These are phyloP conservation scores for Suzukiozyma palmioleophila DNA, from an alignment of 1,139 yeast genomes.

Conservation along the genomic window DNA sequence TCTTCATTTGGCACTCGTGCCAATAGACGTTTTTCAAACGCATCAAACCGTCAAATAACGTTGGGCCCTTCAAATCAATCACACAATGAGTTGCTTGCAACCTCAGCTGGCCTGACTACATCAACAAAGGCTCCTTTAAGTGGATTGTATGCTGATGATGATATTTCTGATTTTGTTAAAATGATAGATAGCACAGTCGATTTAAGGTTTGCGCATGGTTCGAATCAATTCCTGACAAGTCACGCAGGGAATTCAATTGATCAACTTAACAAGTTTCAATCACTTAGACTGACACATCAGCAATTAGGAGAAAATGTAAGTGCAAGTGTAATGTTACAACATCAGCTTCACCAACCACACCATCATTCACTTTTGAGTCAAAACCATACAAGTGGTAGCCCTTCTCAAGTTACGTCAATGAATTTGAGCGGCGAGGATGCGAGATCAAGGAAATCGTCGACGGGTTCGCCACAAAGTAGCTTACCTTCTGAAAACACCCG, in stretches of 20 bases:
- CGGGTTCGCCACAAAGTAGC: slow-evolving; percentile 30
- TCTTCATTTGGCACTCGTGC: slow-evolving; percentile 56
- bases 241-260: slow-evolving; percentile 13
- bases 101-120: slow-evolving; percentile 36
- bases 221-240: slow-evolving; percentile 1
- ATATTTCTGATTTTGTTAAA: slow-evolving; percentile 73
- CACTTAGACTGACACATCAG: slow-evolving; percentile 38
- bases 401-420: background rate
- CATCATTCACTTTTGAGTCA: slow-evolving; percentile 2
- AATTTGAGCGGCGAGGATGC: slow-evolving; percentile 8
- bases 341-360: slow-evolving; percentile 5
- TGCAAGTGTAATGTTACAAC: slow-evolving; percentile 34
- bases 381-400: slow-evolving; percentile 8
- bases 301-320: slow-evolving; percentile 51
- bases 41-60: slow-evolving; percentile 30
- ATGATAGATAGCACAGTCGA: slow-evolving; percentile 70
- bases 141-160: slow-evolving; percentile 57
- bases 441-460: slow-evolving; percentile 31
- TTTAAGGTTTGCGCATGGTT: slow-evolving; percentile 28
- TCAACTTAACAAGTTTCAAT: slow-evolving; percentile 35
- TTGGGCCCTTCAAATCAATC: slow-evolving; percentile 19
- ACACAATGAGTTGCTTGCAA: slow-evolving; percentile 23
- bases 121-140: slow-evolving; percentile 34
- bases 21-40: slow-evolving; percentile 38
- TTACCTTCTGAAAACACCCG: slow-evolving; percentile 29